phyloP scores from a whole-genome alignment of 768 basidiomycete species.

The Cyathus striatus region DNA sequence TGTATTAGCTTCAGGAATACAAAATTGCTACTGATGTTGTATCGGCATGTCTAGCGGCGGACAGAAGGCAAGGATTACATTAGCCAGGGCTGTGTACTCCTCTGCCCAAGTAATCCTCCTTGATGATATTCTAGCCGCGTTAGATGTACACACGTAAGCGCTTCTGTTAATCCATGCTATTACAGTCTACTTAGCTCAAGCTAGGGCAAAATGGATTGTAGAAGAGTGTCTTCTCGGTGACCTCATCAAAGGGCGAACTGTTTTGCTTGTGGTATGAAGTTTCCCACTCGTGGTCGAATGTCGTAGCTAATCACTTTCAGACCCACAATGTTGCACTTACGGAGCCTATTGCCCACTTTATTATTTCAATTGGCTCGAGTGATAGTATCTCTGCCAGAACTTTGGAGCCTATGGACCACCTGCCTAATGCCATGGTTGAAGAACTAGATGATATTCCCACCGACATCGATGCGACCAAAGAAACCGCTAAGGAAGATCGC shows the following conservation, averaged over 20 bases:
- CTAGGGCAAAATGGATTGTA: slow-evolving; percentile 80
- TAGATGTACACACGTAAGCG: slow-evolving; percentile 35
- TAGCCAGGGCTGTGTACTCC: slow-evolving; percentile 43
- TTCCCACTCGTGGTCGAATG: background rate
- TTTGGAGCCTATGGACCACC: slow-evolving; percentile 7
- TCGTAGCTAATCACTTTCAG: slow-evolving; percentile 14
- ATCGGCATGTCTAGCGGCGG: background rate
- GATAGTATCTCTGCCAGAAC: background rate
- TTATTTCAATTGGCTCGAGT: slow-evolving; percentile 49
- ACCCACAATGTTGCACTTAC: slow-evolving; percentile 51
- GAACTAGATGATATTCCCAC: slow-evolving; percentile 20
- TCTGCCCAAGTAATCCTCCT: slow-evolving; percentile 58
- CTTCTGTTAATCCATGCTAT: background rate
- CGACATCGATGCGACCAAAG: slow-evolving; percentile 4
- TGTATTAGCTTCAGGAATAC: background rate
- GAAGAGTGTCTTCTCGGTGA: slow-evolving; percentile 76
- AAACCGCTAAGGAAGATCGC: slow-evolving; percentile 12
- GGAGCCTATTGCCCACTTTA: slow-evolving; percentile 45
- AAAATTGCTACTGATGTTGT: background rate
- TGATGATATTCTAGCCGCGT: slow-evolving; percentile 67
- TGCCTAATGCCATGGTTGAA: slow-evolving; percentile 19
- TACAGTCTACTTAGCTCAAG: slow-evolving; percentile 34
- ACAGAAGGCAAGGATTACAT: slow-evolving; percentile 33
- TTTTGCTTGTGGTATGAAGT: slow-evolving; percentile 69
- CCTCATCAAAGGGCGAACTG: slow-evolving; percentile 71